Percentiles rank a stretch among this genome's conserved stretches.
Conservation (phyloP, 1,139 yeast genomes). For the Yamadazyma taylorii region DNA sequence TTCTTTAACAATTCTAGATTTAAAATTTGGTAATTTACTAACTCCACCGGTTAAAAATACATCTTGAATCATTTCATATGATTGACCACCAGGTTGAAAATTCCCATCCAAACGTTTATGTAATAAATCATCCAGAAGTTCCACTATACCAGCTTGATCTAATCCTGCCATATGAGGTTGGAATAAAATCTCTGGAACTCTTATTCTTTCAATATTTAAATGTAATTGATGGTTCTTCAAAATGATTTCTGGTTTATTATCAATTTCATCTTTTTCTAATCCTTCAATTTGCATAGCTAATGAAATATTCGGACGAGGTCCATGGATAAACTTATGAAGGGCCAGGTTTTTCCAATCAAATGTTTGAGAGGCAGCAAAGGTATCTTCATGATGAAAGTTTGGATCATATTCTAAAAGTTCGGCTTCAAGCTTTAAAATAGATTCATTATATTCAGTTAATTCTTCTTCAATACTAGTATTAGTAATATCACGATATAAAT, state of each 20-base stretch:
- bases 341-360: conserved; percentile 84
- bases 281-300: conserved; percentile 47
- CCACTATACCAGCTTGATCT: conserved; percentile 91
- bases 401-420: conserved; percentile 81
- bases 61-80: conserved; percentile 54
- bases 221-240: conserved; percentile 75
- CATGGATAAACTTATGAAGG: conserved; percentile 82
- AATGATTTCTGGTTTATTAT: conserved; percentile 45
- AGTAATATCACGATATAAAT: conserved; percentile 81
- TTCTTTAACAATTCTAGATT: conserved; percentile 64
- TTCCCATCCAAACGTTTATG: conserved; percentile 58
- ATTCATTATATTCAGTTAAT: conserved; percentile 66
- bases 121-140: conserved; percentile 69
- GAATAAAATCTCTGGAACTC: conserved; percentile 89
- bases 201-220: conserved; percentile 82
- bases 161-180: conserved; percentile 95
- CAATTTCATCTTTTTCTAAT: conserved; percentile 43
- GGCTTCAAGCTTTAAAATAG: conserved; percentile 65
- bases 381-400: conserved; percentile 79
- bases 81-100: conserved; percentile 53
- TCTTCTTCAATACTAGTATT: conserved; percentile 71
- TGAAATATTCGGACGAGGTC: conserved; percentile 67
- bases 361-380: conserved; percentile 67
- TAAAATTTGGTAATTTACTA: conserved; percentile 63
- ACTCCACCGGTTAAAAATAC: conserved; percentile 88